Evolutionary conservation across 345 rosid species (phyloP), one percentile per base, ranked within the genome.

Genomic region (Citrus australasica): DNA sequence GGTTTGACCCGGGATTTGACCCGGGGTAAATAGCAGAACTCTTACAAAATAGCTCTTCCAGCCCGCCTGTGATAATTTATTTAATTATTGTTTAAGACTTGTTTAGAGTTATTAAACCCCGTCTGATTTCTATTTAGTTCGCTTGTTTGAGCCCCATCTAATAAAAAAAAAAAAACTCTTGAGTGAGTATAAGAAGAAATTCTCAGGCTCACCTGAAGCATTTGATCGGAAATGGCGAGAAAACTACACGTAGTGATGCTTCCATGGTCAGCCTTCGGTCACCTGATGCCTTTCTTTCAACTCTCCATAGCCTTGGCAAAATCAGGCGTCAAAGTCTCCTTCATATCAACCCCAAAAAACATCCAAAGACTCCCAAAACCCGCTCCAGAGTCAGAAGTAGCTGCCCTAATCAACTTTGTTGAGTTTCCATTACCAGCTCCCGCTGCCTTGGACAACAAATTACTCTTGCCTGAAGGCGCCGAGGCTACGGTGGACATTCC

Each of bases 401-500:
- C 35, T 16, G 38, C 46, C 25, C 69, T 65, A 7, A 17, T 35
- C 46, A 21, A 33, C 8, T 65, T 21, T 0, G 82, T 82, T 6
- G 75, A 19, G 51, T 25, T 87, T 42, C 81, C 87, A 1, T 56
- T 79, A 2, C 48, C 78, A 46, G 51, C 17, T 46, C 88, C 90
- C 30, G 28, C 51, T 46, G 51, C 19, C 2, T 37, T 69, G 8
- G 79, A 51, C 6, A 10, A 28, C 17, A 9, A 38, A 0, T 32
- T 67, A 14, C 17, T 30, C 21, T 19, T 84, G 51, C 85, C 85
- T 0, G 32, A 78, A 22, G 83, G 75, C 0, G 79, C 78, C 19
- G 87, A 87, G 75, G 85, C 90, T 51, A 87, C 87, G 0, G 75
- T 80, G 13, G 90, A 87, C 58, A 5, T 87, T 60, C 82, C 84